phyloP scores from a whole-genome alignment of 805 yeast species.

The Suhomyces vadensis region DNA sequence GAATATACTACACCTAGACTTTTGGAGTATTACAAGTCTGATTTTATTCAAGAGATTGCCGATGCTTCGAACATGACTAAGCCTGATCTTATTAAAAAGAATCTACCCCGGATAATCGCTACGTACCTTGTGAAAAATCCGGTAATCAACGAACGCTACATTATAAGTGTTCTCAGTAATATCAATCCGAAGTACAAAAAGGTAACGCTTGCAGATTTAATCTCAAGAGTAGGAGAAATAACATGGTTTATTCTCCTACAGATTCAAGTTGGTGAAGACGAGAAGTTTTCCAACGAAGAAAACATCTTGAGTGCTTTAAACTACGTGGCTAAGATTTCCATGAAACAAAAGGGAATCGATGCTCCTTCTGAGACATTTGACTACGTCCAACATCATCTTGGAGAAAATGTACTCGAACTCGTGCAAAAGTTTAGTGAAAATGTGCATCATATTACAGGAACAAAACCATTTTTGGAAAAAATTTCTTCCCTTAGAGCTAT shows the following conservation, averaged over 20 bases:
- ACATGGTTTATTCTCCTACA: constrained; percentile 38
- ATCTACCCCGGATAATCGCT: constrained; percentile 57
- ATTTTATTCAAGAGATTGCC: constrained; percentile 65
- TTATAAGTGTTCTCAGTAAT: constrained; percentile 53
- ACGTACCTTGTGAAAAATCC: constrained; percentile 54
- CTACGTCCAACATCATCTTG: constrained; percentile 26
- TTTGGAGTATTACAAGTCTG: constrained; percentile 63
- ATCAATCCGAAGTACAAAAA: constrained; percentile 49
- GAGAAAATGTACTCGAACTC: constrained; percentile 58
- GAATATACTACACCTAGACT: constrained; percentile 76
- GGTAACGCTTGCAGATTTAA: constrained; percentile 32
- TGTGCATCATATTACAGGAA: constrained; percentile 71
- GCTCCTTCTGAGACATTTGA: constrained; percentile 15
- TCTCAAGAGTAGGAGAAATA: constrained; percentile 39
- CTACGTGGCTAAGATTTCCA: constrained; percentile 34
- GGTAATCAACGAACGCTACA: constrained; percentile 48
- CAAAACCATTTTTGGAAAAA: constrained; percentile 71
- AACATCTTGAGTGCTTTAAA: constrained; percentile 46
- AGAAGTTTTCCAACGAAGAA: constrained; percentile 29
- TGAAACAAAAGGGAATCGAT: constrained; percentile 16
- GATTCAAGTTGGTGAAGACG: constrained; percentile 32
- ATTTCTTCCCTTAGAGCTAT: constrained; percentile 72
- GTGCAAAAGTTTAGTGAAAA: constrained; percentile 79
- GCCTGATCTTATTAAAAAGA: constrained; percentile 47
- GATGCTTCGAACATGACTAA: constrained; percentile 47